Evolutionary conservation across 306 rosid species (phyloP), one percentile per base, ranked within the genome.

Genomic region (Benincasa hispida): DNA sequence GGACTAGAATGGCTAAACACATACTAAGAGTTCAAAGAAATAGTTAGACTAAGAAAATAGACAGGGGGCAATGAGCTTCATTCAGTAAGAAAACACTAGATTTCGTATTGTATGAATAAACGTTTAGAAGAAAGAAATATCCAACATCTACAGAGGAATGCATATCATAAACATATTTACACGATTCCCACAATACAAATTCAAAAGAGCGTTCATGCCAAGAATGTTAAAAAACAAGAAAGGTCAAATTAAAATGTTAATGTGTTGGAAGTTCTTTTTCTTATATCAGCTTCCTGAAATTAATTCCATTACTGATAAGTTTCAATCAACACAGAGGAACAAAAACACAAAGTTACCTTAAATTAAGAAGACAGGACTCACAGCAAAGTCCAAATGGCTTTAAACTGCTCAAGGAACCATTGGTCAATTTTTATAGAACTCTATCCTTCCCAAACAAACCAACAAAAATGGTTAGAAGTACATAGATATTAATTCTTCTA

Each of bases 401-500:
- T 54, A n/a, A 75, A 12, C 37, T 21, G 21, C 53, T 45, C 19
- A 24, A 75, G 66, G 27, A 25, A 17, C 30, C 76, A 3, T 25
- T 28, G 47, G 76, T 72, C 9, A 32, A 66, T 10, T 35, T 28
- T 25, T 47, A 13, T 25, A 42, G 10, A 39, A 50, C 62, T 74
- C 65, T 74, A 34, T 50, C 51, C 58, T 47, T 48, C 58, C 15
- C 57, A 25, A 5, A 14, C 57, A 70, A 47, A 25, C 57, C 13
- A 55, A 74, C 47, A 21, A 75, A 12, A 54, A 55, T 24, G 14
- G 69, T 69, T 76, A 76, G 25, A 41, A 41, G 22, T 76, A 42
- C 79, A 76, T 57, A 19, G 79, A 59, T 21, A 76, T 58, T 32
- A 76, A 62, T 76, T 76, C 79, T 15, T 76, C 72, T 7, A 21